phyloP scores from a whole-genome alignment of 192 early-diverging fungal genomes.

The Pilaira anomala region DNA sequence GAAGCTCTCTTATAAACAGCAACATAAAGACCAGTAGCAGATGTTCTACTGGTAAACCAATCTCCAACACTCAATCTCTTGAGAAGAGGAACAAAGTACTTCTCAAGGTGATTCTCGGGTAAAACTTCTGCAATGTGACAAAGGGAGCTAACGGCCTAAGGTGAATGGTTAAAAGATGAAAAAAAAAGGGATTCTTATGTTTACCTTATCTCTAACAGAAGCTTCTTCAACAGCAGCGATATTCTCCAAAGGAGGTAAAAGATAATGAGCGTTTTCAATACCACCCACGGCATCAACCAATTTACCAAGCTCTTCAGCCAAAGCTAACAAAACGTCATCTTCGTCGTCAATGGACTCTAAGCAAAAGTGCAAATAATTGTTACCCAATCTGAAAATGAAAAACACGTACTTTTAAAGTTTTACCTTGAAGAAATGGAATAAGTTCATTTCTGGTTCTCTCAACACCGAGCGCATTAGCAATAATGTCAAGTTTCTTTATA shows the following conservation, averaged over 20 bases:
- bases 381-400: background rate
- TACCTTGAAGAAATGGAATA: constrained; percentile 97
- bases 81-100: constrained; percentile 87
- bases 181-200: background rate
- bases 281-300: constrained; percentile 95
- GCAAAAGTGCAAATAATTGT: constrained; percentile 1
- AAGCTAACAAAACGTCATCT: constrained; percentile 90
- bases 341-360: constrained; percentile 99
- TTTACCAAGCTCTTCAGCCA: constrained; percentile 92
- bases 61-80: constrained; percentile 89
- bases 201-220: constrained; percentile 95
- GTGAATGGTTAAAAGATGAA: background rate
- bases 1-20: constrained; percentile 72
- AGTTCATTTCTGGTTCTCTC: constrained; percentile 95
- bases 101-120: constrained; percentile 79
- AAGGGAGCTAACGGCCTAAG: constrained; percentile 93
- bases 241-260: constrained; percentile 92
- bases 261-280: constrained; percentile 75
- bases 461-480: constrained; percentile 90
- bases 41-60: constrained; percentile 97
- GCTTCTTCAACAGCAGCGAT: constrained; percentile 97
- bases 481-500: constrained; percentile 75
- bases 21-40: constrained; percentile 91
- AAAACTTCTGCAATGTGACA: constrained; percentile 77
- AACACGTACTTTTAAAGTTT: constrained; percentile 5